Evolutionary conservation across 495 filamentous ascomycete species (phyloP).

Genomic region (Choiromyces venosus): DNA sequence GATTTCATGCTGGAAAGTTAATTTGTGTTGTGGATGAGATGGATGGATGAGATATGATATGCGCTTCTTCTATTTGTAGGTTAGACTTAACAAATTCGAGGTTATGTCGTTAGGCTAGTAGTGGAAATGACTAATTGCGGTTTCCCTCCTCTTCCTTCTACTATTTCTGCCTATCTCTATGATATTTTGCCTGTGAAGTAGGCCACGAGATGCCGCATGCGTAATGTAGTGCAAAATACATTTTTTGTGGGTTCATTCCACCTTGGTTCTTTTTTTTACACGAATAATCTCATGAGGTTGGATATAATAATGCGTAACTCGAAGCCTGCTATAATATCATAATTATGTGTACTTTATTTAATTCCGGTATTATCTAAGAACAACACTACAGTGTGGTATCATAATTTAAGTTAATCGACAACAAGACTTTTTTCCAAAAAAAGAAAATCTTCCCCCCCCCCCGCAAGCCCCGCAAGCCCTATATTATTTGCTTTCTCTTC

Average conservation of each 20-base stretch:
- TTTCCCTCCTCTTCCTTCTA: not conserved
- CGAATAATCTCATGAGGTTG: not conserved
- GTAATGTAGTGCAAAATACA: not conserved
- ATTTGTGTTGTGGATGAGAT: not conserved
- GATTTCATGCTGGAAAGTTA: conserved; percentile 5
- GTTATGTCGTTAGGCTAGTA: not conserved
- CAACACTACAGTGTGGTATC: not conserved
- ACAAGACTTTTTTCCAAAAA: not conserved
- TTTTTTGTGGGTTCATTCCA: not conserved
- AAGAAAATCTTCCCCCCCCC: not conserved
- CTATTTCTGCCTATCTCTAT: not conserved
- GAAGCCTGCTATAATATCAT: too few species aligned
- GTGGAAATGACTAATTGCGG: conserved; percentile 18
- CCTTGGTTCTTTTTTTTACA: not conserved
- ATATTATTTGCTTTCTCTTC: not conserved
- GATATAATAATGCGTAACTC: not conserved
- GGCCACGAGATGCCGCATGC: not conserved
- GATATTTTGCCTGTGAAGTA: not conserved
- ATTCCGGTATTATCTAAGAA: not conserved
- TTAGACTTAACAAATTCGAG: not conserved
- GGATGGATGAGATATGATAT: conserved; percentile 12
- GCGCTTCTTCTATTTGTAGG: conserved; percentile 12
- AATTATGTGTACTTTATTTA: not conserved
- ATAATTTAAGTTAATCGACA: too few species aligned
- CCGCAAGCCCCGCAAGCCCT: not conserved